Evolutionary conservation across 495 filamentous ascomycete species (phyloP).

Genomic region (Paragyromitra xinjiangensis): DNA sequence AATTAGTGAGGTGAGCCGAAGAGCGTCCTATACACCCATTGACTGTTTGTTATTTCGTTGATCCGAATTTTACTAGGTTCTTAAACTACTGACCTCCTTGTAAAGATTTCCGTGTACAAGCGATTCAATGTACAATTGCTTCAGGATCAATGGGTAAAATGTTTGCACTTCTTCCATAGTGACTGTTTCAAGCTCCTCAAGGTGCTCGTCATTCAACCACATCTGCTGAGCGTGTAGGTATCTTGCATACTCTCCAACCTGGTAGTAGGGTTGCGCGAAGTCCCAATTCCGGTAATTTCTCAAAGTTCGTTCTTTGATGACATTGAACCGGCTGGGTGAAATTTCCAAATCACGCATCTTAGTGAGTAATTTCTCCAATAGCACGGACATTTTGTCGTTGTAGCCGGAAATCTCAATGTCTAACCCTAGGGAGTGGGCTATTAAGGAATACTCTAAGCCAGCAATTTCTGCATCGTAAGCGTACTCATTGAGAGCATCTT

Average conservation of each 20-base stretch:
- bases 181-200: slow-evolving; percentile 77
- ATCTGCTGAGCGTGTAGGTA: slow-evolving; percentile 80
- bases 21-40: slow-evolving; percentile 67
- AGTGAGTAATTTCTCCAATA: slow-evolving; percentile 87
- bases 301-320: slow-evolving; percentile 85
- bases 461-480: slow-evolving; percentile 96
- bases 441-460: slow-evolving; percentile 83
- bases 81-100: slow-evolving; percentile 68
- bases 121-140: slow-evolving; percentile 86
- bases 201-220: slow-evolving; percentile 82
- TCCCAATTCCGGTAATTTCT: slow-evolving; percentile 85
- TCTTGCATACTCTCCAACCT: slow-evolving; percentile 83
- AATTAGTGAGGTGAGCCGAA: slow-evolving; percentile 83
- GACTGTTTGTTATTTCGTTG: neutral
- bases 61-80: neutral
- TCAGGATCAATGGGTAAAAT: slow-evolving; percentile 82
- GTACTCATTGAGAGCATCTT: slow-evolving; percentile 91
- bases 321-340: slow-evolving; percentile 82
- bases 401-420: slow-evolving; percentile 86
- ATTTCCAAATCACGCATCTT: slow-evolving; percentile 87
- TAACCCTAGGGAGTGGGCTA: slow-evolving; percentile 73
- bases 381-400: slow-evolving; percentile 92
- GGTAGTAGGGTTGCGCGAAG: slow-evolving; percentile 84
- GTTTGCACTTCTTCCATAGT: slow-evolving; percentile 75
- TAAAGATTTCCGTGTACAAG: slow-evolving; percentile 92